Evolutionary conservation across 306 rosid genomes (phyloP), one percentile per base, ranked within the genome.

Genomic region (Sphenostylis stenocarpa): DNA sequence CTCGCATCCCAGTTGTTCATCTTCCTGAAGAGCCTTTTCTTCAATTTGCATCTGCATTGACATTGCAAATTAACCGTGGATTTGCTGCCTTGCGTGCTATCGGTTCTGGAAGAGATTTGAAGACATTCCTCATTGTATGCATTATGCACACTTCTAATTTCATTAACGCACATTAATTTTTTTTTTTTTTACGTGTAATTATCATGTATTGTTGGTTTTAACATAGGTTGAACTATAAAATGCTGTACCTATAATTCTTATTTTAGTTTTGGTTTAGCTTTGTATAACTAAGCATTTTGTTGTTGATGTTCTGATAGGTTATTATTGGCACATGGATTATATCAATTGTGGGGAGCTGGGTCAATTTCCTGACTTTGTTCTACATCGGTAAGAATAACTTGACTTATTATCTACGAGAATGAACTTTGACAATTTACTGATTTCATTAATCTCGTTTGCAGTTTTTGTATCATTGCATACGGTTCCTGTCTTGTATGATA

Each of bases 281-380:
- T 48, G 2, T 43, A 26, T 26, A 33, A 75, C 24, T 80, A 65
- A 57, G 58, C 52, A 6, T 28, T 69, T 16, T 65, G 47, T 29
- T 77, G 53, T 29, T 31, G 31, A 67, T 72, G 48, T 55, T 47
- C 6, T 76, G 56, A 52, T 65, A 94, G 98, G 91, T 85, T 49
- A 77, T 91, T 62, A 88, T 86, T 81, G 87, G 96, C 82, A 76
- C 90, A 85, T 94, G 98, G 98, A 77, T 91, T 70, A 65, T 94
- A 57, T 91, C 98, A 5, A 79, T 85, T 41, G 82, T 87, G 44
- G 98, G 98, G 26, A 89, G 20, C 55, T 87, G 93, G 84, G 84
- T 78, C 87, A 91, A 86, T 82, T 94, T 94, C 96, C 75, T 91
- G 93, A 94, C 98, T 73, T 57, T 94, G 88, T 88, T 94, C 81